phyloP scores from a whole-genome alignment of 306 rosid genomes.

The Gastrolobium villosum region DNA sequence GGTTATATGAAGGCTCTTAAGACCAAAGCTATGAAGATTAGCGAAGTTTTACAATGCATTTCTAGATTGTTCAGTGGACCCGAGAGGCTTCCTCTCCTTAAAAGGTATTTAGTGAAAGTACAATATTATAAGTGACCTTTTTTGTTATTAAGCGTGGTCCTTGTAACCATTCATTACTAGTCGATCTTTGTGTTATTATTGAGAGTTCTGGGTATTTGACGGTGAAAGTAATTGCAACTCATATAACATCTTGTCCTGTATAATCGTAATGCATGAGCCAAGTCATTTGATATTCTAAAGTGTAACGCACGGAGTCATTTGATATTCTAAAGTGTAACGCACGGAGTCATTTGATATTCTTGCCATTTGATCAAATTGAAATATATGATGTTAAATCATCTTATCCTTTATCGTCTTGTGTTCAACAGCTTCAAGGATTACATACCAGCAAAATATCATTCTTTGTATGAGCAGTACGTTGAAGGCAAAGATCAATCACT shows the following conservation, averaged over 20 bases:
- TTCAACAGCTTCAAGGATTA: slow-evolving; percentile 87
- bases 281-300: slow-evolving; percentile 21
- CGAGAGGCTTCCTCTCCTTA: slow-evolving; percentile 78
- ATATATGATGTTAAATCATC: slow-evolving; percentile 38
- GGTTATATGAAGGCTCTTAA: slow-evolving; percentile 88
- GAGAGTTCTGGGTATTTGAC: slow-evolving; percentile 19
- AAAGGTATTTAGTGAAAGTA: slow-evolving; percentile 57
- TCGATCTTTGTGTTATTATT: slow-evolving; percentile 24
- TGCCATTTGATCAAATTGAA: slow-evolving; percentile 33
- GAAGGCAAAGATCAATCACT: slow-evolving; percentile 44
- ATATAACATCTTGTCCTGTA: slow-evolving; percentile 36
- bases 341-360: background rate
- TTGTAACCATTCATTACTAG: slow-evolving; percentile 35
- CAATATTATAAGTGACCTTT: slow-evolving; percentile 9
- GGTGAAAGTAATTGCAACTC: slow-evolving; percentile 25
- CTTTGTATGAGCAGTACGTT: slow-evolving; percentile 74
- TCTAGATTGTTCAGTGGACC: slow-evolving; percentile 79
- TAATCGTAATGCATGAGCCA: slow-evolving; percentile 9
- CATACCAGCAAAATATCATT: slow-evolving; percentile 84
- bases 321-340: slow-evolving; percentile 10
- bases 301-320: background rate
- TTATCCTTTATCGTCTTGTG: slow-evolving; percentile 40
- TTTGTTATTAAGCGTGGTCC: slow-evolving; percentile 29
- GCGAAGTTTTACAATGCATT: slow-evolving; percentile 80
- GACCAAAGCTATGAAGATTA: slow-evolving; percentile 82